phyloP scores from a whole-genome alignment of 768 basidiomycete genomes.

The Macrolepiota dolichaula region DNA sequence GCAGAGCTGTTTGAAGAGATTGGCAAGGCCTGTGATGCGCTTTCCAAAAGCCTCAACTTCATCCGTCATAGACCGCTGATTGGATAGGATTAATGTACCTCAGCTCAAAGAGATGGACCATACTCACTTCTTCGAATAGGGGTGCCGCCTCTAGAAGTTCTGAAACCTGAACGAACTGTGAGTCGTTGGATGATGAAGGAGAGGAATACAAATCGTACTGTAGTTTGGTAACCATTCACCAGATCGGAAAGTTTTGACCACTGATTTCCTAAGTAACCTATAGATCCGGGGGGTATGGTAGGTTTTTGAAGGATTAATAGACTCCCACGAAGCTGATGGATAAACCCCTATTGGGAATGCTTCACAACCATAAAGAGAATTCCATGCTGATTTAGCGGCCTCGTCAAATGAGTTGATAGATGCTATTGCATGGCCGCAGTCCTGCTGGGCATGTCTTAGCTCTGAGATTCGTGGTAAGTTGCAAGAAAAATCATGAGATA shows the following conservation, averaged over 20 bases:
- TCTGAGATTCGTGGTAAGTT: neutral
- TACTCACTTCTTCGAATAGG: neutral
- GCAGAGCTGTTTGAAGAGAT: neutral
- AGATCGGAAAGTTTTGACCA: neutral
- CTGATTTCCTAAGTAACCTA: neutral
- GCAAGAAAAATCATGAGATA: neutral
- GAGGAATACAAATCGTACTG: neutral
- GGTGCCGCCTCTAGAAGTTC: neutral
- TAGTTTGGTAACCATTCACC: neutral
- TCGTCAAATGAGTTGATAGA: neutral
- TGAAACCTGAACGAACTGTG: neutral
- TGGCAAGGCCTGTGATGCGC: neutral
- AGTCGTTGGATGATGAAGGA: neutral
- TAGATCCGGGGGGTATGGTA: neutral
- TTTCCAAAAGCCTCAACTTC: neutral
- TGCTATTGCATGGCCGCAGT: neutral
- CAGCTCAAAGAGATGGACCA: too few relatives aligned
- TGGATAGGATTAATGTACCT: neutral
- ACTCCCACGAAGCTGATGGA: neutral
- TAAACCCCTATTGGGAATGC: neutral
- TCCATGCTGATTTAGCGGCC: neutral
- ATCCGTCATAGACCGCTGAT: neutral
- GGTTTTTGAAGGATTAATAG: neutral
- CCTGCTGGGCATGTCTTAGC: too few relatives aligned
- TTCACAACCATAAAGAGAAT: neutral